Conservation (phyloP, 768 basidiomycete genomes). For the Tephrocybe sp. region DNA sequence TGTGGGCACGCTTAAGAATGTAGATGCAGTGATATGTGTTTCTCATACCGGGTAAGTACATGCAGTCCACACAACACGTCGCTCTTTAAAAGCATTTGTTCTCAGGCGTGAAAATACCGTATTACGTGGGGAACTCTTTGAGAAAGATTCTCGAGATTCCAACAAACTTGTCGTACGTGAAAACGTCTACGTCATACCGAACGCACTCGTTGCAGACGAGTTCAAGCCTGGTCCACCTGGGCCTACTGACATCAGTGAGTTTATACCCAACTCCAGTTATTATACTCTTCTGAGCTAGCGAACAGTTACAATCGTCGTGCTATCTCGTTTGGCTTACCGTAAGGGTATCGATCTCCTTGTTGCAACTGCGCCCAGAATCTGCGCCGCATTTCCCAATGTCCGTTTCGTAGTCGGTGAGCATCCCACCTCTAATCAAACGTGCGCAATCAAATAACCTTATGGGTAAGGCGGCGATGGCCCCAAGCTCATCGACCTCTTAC, state of each 20-base stretch:
- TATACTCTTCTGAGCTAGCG: neutral
- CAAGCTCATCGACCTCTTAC: slow-evolving; percentile 90
- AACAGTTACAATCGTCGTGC: slow-evolving; percentile 81
- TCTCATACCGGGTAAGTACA: slow-evolving; percentile 86
- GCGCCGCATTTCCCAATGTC: slow-evolving; percentile 81
- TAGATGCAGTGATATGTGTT: slow-evolving; percentile 94
- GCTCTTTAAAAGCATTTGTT: neutral
- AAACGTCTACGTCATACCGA: slow-evolving; percentile 91
- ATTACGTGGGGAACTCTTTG: slow-evolving; percentile 77
- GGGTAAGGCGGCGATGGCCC: slow-evolving; percentile 87
- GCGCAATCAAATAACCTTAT: neutral
- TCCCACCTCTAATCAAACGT: neutral
- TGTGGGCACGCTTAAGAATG: slow-evolving; percentile 81
- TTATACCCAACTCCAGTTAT: neutral
- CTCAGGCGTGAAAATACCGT: slow-evolving; percentile 96
- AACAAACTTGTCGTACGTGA: slow-evolving; percentile 45
- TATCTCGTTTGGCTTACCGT: slow-evolving; percentile 90
- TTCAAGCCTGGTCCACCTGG: slow-evolving; percentile 67
- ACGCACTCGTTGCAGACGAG: slow-evolving; percentile 82
- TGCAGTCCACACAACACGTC: neutral
- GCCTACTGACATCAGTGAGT: slow-evolving; percentile 58
- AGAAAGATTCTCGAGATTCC: slow-evolving; percentile 44
- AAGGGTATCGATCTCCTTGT: slow-evolving; percentile 97
- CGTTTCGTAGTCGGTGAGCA: slow-evolving; percentile 80
- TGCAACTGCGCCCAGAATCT: slow-evolving; percentile 88